Evolutionary conservation across 495 filamentous ascomycete species (phyloP).

Genomic region (Hypomontagnella submonticulosa): DNA sequence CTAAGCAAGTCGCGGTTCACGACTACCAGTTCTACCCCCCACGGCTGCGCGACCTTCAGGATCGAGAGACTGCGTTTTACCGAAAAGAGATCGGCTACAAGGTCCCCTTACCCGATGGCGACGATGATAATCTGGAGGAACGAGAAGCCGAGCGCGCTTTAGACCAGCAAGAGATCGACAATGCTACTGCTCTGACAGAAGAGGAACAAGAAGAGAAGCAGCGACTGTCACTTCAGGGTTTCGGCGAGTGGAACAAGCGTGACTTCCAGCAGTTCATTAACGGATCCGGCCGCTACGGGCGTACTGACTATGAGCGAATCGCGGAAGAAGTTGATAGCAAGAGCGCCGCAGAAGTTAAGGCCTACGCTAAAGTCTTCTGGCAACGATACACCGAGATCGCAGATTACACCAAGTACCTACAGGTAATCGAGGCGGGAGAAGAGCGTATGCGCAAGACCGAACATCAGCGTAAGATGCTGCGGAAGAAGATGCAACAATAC

Average conservation of each 20-base stretch:
- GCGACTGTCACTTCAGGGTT: conserved; percentile 81
- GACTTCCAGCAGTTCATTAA: conserved; percentile 99
- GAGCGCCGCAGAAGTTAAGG: conserved; percentile 81
- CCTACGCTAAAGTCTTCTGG: conserved; percentile 96
- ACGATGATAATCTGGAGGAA: conserved; percentile 83
- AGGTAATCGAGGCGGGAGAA: conserved; percentile 90
- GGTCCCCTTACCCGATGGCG: conserved; percentile 81
- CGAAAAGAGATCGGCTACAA: conserved; percentile 97
- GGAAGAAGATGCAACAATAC: conserved; percentile 94
- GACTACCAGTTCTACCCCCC: conserved; percentile 98
- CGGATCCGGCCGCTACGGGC: conserved; percentile 90
- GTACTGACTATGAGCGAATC: conserved; percentile 83
- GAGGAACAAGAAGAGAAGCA: conserved; percentile 89
- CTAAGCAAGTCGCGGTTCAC: conserved; percentile 90
- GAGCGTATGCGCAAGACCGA: conserved; percentile 86
- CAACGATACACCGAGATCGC: conserved; percentile 86
- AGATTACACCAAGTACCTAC: conserved; percentile 87
- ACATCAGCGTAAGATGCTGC: conserved; percentile 92
- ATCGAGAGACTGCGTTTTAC: conserved; percentile 94
- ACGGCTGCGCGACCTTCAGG: conserved; percentile 85
- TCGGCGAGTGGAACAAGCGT: conserved; percentile 92
- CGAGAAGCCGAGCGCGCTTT: conserved; percentile 88
- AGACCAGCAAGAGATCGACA: conserved; percentile 92
- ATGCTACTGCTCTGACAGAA: conserved; percentile 87
- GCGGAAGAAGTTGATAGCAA: conserved; percentile 93